Percentiles rank a stretch among this genome's conserved stretches.
Conservation (phyloP, 176 grass and related monocot species). For the Stipa capillata region DNA sequence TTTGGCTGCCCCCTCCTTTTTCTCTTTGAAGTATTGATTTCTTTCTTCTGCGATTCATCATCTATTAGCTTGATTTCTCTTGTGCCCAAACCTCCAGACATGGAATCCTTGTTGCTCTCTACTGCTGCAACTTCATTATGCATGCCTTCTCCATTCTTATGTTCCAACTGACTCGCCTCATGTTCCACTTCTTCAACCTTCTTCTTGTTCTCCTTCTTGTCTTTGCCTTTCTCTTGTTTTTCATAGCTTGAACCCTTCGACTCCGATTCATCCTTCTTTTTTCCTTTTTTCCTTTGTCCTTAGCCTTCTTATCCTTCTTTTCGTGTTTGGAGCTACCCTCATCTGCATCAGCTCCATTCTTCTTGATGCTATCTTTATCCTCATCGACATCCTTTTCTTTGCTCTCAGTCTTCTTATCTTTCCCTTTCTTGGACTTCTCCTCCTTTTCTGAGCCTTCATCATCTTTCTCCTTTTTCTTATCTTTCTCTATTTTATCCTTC, state of each 20-base stretch:
- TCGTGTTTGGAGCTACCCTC: background rate
- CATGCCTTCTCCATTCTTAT: background rate
- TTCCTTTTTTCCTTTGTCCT: constrained; percentile 6
- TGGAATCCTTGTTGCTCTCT: background rate
- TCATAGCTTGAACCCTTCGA: background rate
- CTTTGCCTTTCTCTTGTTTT: background rate
- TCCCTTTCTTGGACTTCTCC: constrained; percentile 1
- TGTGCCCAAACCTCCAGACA: background rate
- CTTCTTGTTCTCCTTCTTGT: no score
- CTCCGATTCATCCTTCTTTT: background rate
- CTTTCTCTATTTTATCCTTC: constrained; percentile 20
- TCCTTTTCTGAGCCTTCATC: background rate
- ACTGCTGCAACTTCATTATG: background rate
- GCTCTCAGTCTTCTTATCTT: background rate
- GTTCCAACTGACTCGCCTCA: background rate
- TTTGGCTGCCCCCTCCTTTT: constrained; percentile 5
- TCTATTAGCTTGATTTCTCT: constrained; percentile 17
- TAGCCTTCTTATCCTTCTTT: background rate
- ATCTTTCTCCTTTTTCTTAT: constrained; percentile 9
- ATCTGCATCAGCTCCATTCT: background rate
- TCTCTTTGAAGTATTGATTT: constrained; percentile 13
- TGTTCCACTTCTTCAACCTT: background rate
- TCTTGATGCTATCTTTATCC: background rate
- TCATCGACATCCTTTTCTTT: background rate
- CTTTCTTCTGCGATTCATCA: background rate